Base-by-base conservation (phyloP, 1,284 basidiomycete species). In the Pholiota adiposa region DNA sequence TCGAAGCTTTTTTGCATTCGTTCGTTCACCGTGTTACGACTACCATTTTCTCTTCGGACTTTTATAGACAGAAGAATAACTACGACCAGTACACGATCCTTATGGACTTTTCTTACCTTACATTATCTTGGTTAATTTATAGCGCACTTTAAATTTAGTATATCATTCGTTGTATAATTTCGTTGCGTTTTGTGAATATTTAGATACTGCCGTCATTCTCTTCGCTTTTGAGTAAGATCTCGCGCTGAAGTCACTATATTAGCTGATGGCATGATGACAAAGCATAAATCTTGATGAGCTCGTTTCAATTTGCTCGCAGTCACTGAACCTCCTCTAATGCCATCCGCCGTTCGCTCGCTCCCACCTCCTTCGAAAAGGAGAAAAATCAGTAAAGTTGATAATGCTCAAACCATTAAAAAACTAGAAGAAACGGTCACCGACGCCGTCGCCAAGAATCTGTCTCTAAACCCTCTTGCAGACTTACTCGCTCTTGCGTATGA, bases 391-490 rank as follows among this genome's bases (percentile, higher is more conserved):
- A 70, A 70, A 21, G 65, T 73, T 16, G 61, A 67, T 11, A 46
- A 70, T 16, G 52, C 57, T 7, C 62, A 71, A 19, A 67, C 64
- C 23, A 74, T 84, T n/a, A 79, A 80, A 62, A 64, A 67, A 18
- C 74, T 89, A 12, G 90, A 92, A 70, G 70, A 76, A 36, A 72
- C 77, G 38, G 70, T 92, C 18, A 81, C 76, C 0, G 56, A 71
- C 3, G 85, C 89, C 0, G 73, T 84, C 2, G 69, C 78, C 19
- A 67, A 75, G 18, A 84, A 86, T 57, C 71, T 78, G 34, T 91
- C 93, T 19, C 81, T 97, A 41, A 97, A 97, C 70, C 79, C 88
- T 1, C 80, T 97, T 19, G 85, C 87, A 5, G 91, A 95, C 70
- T 84, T 97, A 6, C 72, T 95, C 55, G 77, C 85, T 14, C 75